A percentile compares a stretch with the other conserved stretches of the same genome.
phyloP scores from a whole-genome alignment of 257 asterid species.

The Ocimum tenuiflorum region DNA sequence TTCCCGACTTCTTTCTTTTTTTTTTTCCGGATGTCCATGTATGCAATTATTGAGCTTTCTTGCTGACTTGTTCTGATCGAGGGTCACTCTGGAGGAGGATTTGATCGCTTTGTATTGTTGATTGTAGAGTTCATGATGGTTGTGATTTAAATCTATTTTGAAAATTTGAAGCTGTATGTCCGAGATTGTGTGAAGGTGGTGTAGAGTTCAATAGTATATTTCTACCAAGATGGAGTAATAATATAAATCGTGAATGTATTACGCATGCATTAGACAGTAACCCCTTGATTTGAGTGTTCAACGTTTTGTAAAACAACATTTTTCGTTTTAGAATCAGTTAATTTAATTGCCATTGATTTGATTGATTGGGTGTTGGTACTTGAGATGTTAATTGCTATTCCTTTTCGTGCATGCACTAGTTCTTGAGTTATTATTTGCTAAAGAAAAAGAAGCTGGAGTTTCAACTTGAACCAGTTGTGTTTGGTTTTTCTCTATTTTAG shows the following conservation, averaged over 20 bases:
- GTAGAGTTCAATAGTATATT: neutral
- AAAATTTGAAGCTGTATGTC: neutral
- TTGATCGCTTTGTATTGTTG: neutral
- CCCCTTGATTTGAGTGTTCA: neutral
- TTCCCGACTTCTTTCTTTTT: neutral
- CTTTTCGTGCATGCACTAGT: neutral
- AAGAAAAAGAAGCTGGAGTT: too few species aligned
- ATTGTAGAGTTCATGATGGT: neutral
- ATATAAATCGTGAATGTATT: too few species aligned
- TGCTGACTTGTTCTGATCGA: neutral
- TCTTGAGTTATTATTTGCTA: neutral
- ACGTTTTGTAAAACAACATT: neutral
- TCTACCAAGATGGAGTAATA: too few species aligned
- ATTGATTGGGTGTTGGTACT: too few species aligned
- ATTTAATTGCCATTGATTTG: too few species aligned
- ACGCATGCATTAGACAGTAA: too few species aligned
- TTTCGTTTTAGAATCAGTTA: too few species aligned
- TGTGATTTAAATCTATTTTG: slow-evolving; percentile 1
- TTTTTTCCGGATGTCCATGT: neutral
- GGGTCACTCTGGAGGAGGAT: neutral
- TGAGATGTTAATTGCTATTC: too few species aligned
- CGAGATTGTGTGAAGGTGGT: neutral
- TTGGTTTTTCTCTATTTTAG: too few species aligned
- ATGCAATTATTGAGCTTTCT: neutral
- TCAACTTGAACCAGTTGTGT: neutral